Evolutionary conservation across 768 basidiomycete species (phyloP), one percentile per base, ranked within the genome.

Genomic region (Rhodotorula graminis): DNA sequence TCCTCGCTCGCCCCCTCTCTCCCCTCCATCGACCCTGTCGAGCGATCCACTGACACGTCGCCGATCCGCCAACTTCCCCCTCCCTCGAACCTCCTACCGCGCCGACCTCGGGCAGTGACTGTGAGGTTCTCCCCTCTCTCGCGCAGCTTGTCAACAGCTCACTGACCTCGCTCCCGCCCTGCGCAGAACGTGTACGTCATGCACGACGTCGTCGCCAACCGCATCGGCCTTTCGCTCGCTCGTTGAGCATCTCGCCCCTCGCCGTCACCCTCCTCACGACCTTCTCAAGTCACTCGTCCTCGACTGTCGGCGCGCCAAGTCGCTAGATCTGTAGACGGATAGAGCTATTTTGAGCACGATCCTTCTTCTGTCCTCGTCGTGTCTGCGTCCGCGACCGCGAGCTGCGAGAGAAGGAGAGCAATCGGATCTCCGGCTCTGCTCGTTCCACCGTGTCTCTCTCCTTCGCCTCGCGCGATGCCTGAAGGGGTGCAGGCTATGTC

Each of bases 141-240:
- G 25, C 25, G 23, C 12, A 40, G 0, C 42, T 16, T 7, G 44
- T 46, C 44, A 5, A 18, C 9, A 10, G 18, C 33, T n/a, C 58
- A 31, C 61, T 63, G 29, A 46, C 64, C 15, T 1, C 47, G 27
- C 18, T 46, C 44, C 42, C 14, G 25, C 23, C 9, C 55, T 37
- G 9, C 18, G 31, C 64, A 67, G 69, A 70, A 53, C 52, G 60
- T 58, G 42, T 70, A 70, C 57, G 44, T 64, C 47, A 49, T 67
- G 25, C 68, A 69, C 69, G 69, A 74, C 53, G 64, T 67, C 31
- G 21, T 25, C 3, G 29, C 42, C 5, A 61, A 44, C 29, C 55
- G 50, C 40, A 64, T 74, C 31, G 73, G 73, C 2, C 37, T 74
- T 53, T 57, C 57, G 7, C 4, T 33, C 0, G 61, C 73, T 11